Evolutionary conservation across 148 eudicot species (phyloP), one percentile per base, ranked within the genome.

Genomic region (Mesembryanthemum crystallinum): DNA sequence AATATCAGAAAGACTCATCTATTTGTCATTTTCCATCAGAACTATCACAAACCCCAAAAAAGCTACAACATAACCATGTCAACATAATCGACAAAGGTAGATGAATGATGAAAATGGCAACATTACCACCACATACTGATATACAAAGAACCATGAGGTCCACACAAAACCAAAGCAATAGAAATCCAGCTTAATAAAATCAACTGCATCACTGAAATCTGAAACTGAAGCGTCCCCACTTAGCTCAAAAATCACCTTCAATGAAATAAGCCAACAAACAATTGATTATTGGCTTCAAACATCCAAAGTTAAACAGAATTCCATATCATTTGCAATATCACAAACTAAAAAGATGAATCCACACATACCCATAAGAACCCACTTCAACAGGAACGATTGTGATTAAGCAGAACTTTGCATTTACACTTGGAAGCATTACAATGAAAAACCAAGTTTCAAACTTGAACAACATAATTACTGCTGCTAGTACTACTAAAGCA

Each of bases 161-260:
- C 27, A 51, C 62, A 33, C 49, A 52, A 51, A 37, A 25, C 68
- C 47, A 35, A 23, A 76, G 47, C 33, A n/a, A 45, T 13, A 29
- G 17, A 30, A 29, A 7, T 7, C 12, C 60, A 55, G 15, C 67
- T 35, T 35, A 35, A 59, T 68, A 28, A 30, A 42, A 29, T 28
- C 73, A 76, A 42, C 28, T 76, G 67, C 73, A 58, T 27, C 42
- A 39, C 30, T 23, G 17, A 14, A 54, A 51, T 33, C 65, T 54
- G 64, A 35, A 35, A 10, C n/a, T n/a, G 10, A 14, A 76, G 18
- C 64, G 8, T 67, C 58, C 23, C 58, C 73, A 27, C 24, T 32
- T 61, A 47, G 9, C 39, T 33, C n/a, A 24, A 29, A 3, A 14
- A 45, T 5, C 28, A 7, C 8, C 37, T 23, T 37, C 39, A 27